Percentiles rank a stretch among this genome's conserved stretches.
phyloP scores from a whole-genome alignment of 75 land plant species.

The Picea sitchensis region DNA sequence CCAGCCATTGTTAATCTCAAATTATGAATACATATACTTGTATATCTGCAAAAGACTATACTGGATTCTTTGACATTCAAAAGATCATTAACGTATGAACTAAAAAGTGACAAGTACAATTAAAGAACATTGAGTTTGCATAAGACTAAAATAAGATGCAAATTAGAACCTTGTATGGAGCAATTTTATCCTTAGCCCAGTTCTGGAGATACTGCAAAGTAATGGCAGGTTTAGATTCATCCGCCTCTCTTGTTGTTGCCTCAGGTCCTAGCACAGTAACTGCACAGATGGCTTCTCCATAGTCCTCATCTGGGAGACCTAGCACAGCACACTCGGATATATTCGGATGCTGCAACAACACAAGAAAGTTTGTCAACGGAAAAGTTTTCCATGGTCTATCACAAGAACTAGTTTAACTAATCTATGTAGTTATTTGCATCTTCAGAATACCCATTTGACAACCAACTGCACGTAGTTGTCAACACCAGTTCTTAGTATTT shows the following conservation, averaged over 20 bases:
- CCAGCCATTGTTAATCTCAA: neutral
- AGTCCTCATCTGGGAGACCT: slow-evolving; percentile 83
- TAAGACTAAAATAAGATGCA: neutral
- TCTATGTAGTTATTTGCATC: neutral
- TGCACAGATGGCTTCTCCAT: slow-evolving; percentile 84
- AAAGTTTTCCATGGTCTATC: neutral
- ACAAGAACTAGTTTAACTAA: neutral
- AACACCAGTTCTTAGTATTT: too few species aligned
- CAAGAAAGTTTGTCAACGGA: neutral
- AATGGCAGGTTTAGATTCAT: slow-evolving; percentile 51
- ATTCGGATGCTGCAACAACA: slow-evolving; percentile 68
- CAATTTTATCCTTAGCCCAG: slow-evolving; percentile 94
- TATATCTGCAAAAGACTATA: too few species aligned
- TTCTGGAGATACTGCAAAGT: slow-evolving; percentile 56
- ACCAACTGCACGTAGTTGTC: too few species aligned
- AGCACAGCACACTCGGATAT: slow-evolving; percentile 89
- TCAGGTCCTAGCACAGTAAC: slow-evolving; percentile 58
- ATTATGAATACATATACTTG: neutral
- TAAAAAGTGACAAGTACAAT: too few species aligned
- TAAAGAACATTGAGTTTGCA: too few species aligned
- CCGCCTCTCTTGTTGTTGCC: slow-evolving; percentile 28
- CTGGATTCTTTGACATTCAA: too few species aligned
- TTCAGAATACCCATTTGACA: neutral
- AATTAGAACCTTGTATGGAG: slow-evolving; percentile 87
- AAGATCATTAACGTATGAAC: too few species aligned